Evolutionary conservation across 2,329 filamentous ascomycete genomes (phyloP).

Genomic region (Knoxdaviesia capensis): DNA sequence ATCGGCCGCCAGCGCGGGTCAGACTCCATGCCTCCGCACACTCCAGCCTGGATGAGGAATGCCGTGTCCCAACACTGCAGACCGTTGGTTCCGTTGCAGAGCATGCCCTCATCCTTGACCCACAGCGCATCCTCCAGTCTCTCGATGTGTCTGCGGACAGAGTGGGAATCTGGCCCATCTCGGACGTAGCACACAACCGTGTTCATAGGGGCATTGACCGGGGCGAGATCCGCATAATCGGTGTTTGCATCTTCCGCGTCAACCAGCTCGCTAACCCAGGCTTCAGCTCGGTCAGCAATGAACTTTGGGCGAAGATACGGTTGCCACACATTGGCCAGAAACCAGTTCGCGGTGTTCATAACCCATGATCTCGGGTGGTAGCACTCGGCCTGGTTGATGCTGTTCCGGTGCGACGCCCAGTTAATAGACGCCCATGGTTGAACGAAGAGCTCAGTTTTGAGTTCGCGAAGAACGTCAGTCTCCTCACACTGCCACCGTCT

Average conservation of each 20-base stretch:
- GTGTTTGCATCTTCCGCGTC: conserved; percentile 89
- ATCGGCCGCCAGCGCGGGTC: conserved; percentile 64
- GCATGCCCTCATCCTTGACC: conserved; percentile 82
- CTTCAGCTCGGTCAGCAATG: conserved; percentile 53
- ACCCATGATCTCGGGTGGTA: conserved; percentile 85
- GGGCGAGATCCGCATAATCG: conserved; percentile 65
- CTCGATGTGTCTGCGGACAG: conserved; percentile 59
- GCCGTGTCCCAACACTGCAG: conserved; percentile 95
- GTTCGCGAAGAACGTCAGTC: conserved; percentile 48
- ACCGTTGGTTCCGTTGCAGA: conserved; percentile 93
- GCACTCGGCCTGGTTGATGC: conserved; percentile 61
- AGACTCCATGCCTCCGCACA: conserved; percentile 59
- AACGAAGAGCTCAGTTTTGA: conserved; percentile 68
- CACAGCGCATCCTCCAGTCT: conserved; percentile 73
- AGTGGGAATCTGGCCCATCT: conserved; percentile 56
- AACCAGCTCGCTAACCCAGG: conserved; percentile 65
- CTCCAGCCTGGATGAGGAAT: conserved; percentile 67
- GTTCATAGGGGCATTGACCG: conserved; percentile 83
- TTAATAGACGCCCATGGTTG: conserved; percentile 60
- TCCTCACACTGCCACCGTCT: conserved; percentile 60
- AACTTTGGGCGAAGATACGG: conserved; percentile 50
- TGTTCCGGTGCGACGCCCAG: conserved; percentile 63
- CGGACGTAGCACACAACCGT: conserved; percentile 68
- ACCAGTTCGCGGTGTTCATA: conserved; percentile 58
- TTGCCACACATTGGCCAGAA: conserved; percentile 61